Percentiles rank a stretch among this genome's conserved stretches.
Conservation (phyloP, 257 asterid genomes). For the Penstemon davidsonii region DNA sequence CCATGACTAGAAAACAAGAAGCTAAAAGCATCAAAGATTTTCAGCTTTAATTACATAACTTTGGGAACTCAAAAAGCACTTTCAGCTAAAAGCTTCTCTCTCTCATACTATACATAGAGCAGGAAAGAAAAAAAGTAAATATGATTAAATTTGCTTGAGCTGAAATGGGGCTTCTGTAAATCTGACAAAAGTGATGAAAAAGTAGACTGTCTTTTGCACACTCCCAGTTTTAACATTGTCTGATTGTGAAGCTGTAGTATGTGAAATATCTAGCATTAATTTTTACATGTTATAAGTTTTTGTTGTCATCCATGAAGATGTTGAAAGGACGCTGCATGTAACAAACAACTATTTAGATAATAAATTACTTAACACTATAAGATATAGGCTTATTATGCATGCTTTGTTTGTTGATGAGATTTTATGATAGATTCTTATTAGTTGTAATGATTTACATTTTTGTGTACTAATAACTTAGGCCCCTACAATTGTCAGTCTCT, state of each 20-base stretch:
- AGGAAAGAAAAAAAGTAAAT: conserved; percentile 26
- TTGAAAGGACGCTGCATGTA: conserved; percentile 57
- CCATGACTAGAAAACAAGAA: conserved; percentile 53
- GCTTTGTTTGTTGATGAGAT: too few species aligned
- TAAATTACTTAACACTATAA: too few species aligned
- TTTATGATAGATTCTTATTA: too few species aligned
- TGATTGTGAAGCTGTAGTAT: conserved; percentile 44
- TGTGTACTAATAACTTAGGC: too few species aligned
- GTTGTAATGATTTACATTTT: too few species aligned
- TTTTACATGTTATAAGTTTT: conserved; percentile 35
- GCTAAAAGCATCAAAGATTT: conserved; percentile 37
- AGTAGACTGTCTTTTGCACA: conserved; percentile 60
- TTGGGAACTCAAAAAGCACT: conserved; percentile 74
- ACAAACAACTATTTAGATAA: too few species aligned
- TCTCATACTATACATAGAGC: conserved; percentile 34
- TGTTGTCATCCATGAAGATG: conserved; percentile 47
- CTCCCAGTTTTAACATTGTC: conserved; percentile 61
- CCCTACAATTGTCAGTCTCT: too few species aligned
- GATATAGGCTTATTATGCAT: too few species aligned
- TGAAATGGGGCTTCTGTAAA: conserved; percentile 43
- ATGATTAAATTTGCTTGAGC: conserved; percentile 37
- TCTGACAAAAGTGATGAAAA: conserved; percentile 44
- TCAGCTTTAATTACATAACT: conserved; percentile 70
- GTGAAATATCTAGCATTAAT: conserved; percentile 45
- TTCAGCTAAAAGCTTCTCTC: conserved; percentile 39